Evolutionary conservation across 2,329 filamentous ascomycete genomes (phyloP).

Genomic region (Mariannaea elegans): DNA sequence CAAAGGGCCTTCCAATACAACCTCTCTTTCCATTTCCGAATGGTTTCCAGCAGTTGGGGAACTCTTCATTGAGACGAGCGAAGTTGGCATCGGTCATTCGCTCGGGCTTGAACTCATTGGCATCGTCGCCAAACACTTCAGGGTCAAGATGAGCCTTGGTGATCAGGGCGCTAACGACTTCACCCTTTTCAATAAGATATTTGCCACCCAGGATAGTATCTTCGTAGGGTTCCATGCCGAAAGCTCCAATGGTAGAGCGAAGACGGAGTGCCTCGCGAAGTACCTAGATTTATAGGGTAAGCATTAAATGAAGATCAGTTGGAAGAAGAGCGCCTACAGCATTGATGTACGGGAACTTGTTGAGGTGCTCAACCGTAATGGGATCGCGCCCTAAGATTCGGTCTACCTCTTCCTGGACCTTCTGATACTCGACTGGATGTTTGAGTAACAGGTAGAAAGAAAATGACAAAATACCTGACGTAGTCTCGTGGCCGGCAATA

Average conservation of each 20-base stretch:
- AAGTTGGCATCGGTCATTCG: conserved; percentile 77
- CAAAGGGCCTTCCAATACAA: conserved; percentile 78
- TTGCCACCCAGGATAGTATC: conserved; percentile 67
- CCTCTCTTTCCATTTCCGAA: conserved; percentile 77
- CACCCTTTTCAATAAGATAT: conserved; percentile 64
- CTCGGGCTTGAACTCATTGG: conserved; percentile 73
- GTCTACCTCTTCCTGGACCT: conserved; percentile 75
- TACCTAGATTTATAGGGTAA: conserved; percentile 28
- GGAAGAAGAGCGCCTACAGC: conserved; percentile 47
- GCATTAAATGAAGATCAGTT: neutral
- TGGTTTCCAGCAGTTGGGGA: conserved; percentile 73
- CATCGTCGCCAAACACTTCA: conserved; percentile 70
- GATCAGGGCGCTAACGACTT: conserved; percentile 60
- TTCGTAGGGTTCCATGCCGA: conserved; percentile 62
- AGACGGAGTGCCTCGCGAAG: conserved; percentile 74
- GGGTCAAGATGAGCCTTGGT: conserved; percentile 68
- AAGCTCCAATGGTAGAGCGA: conserved; percentile 66
- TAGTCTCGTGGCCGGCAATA: conserved; percentile 77
- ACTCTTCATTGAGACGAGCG: conserved; percentile 66
- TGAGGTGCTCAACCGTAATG: conserved; percentile 68
- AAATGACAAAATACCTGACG: conserved; percentile 72
- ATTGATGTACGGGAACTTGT: conserved; percentile 71
- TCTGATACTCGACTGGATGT: conserved; percentile 65
- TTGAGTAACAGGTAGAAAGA: conserved; percentile 71
- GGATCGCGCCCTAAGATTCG: conserved; percentile 66